Evolutionary conservation across 345 rosid species (phyloP).

Genomic region (Murraya paniculata): DNA sequence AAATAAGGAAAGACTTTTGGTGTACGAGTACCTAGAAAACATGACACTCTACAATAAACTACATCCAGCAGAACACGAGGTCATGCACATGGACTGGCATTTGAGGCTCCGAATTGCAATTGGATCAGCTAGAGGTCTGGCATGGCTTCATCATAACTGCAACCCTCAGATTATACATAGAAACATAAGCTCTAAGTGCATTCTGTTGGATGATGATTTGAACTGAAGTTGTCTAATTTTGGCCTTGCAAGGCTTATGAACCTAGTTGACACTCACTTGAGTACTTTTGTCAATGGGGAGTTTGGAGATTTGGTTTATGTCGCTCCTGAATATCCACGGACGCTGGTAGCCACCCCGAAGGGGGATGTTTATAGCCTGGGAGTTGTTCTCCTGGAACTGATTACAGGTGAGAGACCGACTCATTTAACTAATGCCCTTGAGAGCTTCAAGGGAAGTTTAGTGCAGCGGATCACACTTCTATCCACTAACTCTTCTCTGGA

Average conservation of each 20-base stretch:
- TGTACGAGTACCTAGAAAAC: conserved; percentile 25
- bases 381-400: conserved; percentile 26
- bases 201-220: conserved; percentile 23
- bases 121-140: conserved; percentile 33
- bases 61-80: conserved; percentile 9
- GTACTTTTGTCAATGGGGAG: conserved; percentile 25
- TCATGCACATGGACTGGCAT: conserved; percentile 26
- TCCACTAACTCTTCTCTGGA: conserved; percentile 1
- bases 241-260: conserved; percentile 28
- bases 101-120: conserved; percentile 20
- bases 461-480: conserved; percentile 15
- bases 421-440: conserved; percentile 9
- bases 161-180: conserved; percentile 23
- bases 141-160: conserved; percentile 36
- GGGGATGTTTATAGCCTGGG: conserved; percentile 33
- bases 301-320: conserved; percentile 22
- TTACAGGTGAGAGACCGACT: conserved; percentile 24
- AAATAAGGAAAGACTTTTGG: conserved; percentile 23
- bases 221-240: conserved; percentile 29
- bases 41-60: conserved; percentile 21
- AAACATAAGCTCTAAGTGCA: conserved; percentile 29
- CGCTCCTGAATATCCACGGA: conserved; percentile 19
- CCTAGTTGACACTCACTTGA: conserved; percentile 11
- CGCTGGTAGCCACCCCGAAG: conserved; percentile 23
- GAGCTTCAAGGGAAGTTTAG: conserved; percentile 11